Base-by-base conservation (phyloP, 768 basidiomycete genomes). In the Polyporus arcularius region DNA sequence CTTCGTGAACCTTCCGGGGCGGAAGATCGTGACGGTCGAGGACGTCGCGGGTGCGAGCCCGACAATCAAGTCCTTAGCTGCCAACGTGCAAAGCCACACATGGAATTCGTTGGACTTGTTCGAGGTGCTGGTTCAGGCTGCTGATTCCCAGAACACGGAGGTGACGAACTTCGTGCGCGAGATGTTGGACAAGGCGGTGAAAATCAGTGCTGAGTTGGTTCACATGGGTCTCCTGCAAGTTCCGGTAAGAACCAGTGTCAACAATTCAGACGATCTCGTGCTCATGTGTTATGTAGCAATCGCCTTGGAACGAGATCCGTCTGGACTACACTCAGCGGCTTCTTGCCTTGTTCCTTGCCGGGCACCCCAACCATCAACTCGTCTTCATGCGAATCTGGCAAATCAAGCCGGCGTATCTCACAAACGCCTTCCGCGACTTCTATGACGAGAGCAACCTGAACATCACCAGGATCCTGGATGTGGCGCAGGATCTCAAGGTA, bases 341-440 rank as follows among this genome's bases (percentile, higher is more conserved):
- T 14, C 80, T 98, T 52, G 82, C 86, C 40, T 91, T 94, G 86
- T 98, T 98, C 78, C 80, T 98, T 43, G 88, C 87, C 18, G 92
- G 94, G 15, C 92, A 96, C 69, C 94, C 95, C 8, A 95, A 95
- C 67, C 94, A 97, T 68, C 94, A 97, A 66, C 84, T 99, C 10
- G 95, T 98, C 58, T 98, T 98, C 78, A 94, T 96, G 86, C 85
- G 94, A 50, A 87, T 99, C 57, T 96, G 93, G 90, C 92, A 96
- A 69, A 89, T 92, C 45, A 86, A 94, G 68, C 92, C 91, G 0
- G 78, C 86, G 0, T 92, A 95, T 72, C 83, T 98, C 53, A 88
- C 94, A 4, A 83, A 87, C 57, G 93, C 94, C 7, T 90, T 98
- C 75, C 85, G 89, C 32, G 92, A 94, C 63, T 96, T 94, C 71